These are phyloP conservation scores for Dillenia suffruticosa DNA, from an alignment of 164 flowering plant genomes.

Conservation along the genomic window DNA sequence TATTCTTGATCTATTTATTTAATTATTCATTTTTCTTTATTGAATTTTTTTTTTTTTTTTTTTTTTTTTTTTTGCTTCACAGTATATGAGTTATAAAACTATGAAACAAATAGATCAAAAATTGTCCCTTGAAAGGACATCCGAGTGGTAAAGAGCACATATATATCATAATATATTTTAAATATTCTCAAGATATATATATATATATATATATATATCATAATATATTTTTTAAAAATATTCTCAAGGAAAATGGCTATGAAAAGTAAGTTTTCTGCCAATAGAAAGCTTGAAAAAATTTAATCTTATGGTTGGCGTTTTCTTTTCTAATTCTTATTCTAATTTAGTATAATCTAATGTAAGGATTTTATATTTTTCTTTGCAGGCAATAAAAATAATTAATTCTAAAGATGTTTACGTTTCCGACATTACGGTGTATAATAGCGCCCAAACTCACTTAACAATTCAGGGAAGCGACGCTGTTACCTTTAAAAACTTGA, in stretches of 20 bases:
- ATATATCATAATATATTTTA: not conserved
- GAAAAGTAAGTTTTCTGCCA: no score
- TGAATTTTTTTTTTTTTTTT: not conserved
- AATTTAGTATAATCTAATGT: no score
- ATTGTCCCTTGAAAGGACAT: not conserved
- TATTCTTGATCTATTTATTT: not conserved
- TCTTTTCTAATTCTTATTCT: no score
- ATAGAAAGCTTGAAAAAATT: no score
- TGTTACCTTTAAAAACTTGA: slow-evolving; percentile 6
- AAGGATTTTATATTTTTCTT: no score
- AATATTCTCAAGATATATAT: no score
- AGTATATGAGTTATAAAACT: slow-evolving; percentile 3
- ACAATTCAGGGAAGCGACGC: not conserved
- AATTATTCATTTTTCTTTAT: not conserved
- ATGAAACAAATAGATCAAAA: not conserved
- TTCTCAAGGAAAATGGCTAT: no score
- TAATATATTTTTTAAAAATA: no score
- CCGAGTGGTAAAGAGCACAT: not conserved
- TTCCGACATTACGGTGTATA: not conserved
- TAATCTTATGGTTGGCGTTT: no score
- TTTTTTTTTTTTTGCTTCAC: not conserved
- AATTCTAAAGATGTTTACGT: slow-evolving; percentile 3
- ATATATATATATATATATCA: no score
- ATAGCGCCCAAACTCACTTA: slow-evolving; percentile 18
- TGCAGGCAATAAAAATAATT: slow-evolving; percentile 7